These are phyloP conservation scores for Hypoxylon lienhwacheense DNA, from an alignment of 495 filamentous ascomycete species.

Conservation along the genomic window DNA sequence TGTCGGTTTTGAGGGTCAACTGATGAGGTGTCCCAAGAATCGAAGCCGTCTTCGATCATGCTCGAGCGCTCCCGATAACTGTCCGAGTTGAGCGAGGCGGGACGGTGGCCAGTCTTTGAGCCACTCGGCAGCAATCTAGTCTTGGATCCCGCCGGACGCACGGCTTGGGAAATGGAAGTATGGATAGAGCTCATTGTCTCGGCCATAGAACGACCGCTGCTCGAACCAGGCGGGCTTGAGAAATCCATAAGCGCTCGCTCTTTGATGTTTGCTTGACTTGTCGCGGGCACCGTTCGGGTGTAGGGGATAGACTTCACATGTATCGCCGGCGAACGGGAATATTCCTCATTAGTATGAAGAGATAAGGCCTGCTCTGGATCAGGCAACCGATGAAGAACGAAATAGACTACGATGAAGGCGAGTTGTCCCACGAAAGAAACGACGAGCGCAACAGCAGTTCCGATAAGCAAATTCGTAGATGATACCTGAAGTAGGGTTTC, in stretches of 20 bases:
- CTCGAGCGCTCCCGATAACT: slow-evolving; percentile 39
- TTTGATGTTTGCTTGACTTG: slow-evolving; percentile 24
- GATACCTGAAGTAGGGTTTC: slow-evolving; percentile 39
- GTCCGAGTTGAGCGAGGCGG: slow-evolving; percentile 43
- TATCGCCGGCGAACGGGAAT: slow-evolving; percentile 27
- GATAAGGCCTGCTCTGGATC: slow-evolving; percentile 29
- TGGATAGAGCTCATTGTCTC: slow-evolving; percentile 58
- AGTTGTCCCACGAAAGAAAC: slow-evolving; percentile 46
- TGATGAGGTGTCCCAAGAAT: slow-evolving; percentile 67
- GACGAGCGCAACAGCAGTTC: slow-evolving; percentile 45
- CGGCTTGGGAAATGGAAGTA: slow-evolving; percentile 54
- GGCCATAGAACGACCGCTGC: slow-evolving; percentile 44
- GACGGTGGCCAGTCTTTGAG: slow-evolving; percentile 35
- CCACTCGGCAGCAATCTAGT: slow-evolving; percentile 44
- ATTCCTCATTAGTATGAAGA: slow-evolving; percentile 38
- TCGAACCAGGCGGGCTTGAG: slow-evolving; percentile 44
- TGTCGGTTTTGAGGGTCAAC: slow-evolving; percentile 62
- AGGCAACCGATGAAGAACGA: slow-evolving; percentile 35
- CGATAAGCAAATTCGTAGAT: slow-evolving; percentile 40
- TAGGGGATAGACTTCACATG: slow-evolving; percentile 52
- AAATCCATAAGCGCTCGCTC: slow-evolving; percentile 36
- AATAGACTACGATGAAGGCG: slow-evolving; percentile 45
- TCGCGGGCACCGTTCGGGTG: slow-evolving; percentile 42
- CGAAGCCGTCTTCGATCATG: slow-evolving; percentile 59
- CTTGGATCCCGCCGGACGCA: slow-evolving; percentile 55